Evolutionary conservation across 2,329 filamentous ascomycete species (phyloP).

Genomic region (Colletotrichum camelliae): DNA sequence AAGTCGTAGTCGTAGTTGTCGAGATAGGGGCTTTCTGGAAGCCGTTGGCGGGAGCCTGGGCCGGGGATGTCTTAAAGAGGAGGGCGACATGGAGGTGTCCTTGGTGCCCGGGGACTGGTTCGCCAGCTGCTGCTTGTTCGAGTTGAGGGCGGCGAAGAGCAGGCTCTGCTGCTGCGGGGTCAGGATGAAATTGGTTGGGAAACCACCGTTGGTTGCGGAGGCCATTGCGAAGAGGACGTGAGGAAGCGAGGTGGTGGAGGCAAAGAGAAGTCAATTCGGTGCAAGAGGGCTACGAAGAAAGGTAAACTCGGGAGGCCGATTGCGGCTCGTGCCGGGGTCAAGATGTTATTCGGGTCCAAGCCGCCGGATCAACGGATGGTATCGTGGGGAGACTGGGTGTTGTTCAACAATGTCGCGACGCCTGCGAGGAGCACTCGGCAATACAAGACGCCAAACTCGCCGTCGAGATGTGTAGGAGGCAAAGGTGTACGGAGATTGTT

Average conservation of each 20-base stretch:
- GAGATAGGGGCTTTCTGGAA: slow-evolving; percentile 79
- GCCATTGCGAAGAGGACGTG: slow-evolving; percentile 47
- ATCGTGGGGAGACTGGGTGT: neutral
- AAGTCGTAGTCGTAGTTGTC: slow-evolving; percentile 80
- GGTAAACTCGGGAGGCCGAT: slow-evolving; percentile 15
- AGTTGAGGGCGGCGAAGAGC: slow-evolving; percentile 77
- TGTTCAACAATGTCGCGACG: neutral
- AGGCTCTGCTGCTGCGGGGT: slow-evolving; percentile 79
- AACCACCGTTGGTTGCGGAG: slow-evolving; percentile 48
- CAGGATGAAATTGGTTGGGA: slow-evolving; percentile 67
- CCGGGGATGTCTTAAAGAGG: slow-evolving; percentile 55
- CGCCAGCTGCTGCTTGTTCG: slow-evolving; percentile 59
- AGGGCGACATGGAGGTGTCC: slow-evolving; percentile 50
- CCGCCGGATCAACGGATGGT: neutral
- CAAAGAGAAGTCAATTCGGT: neutral
- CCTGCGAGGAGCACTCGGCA: neutral
- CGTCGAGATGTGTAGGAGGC: neutral
- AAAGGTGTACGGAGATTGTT: neutral
- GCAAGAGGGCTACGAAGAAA: slow-evolving; percentile 1
- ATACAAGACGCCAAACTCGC: neutral
- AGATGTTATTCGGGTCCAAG: neutral
- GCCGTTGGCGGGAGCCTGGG: slow-evolving; percentile 50
- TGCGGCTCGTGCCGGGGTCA: slow-evolving; percentile 19
- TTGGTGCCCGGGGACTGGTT: slow-evolving; percentile 40
- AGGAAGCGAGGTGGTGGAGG: neutral